phyloP scores from a whole-genome alignment of 805 yeast genomes.

The Starmerella bombicola region DNA sequence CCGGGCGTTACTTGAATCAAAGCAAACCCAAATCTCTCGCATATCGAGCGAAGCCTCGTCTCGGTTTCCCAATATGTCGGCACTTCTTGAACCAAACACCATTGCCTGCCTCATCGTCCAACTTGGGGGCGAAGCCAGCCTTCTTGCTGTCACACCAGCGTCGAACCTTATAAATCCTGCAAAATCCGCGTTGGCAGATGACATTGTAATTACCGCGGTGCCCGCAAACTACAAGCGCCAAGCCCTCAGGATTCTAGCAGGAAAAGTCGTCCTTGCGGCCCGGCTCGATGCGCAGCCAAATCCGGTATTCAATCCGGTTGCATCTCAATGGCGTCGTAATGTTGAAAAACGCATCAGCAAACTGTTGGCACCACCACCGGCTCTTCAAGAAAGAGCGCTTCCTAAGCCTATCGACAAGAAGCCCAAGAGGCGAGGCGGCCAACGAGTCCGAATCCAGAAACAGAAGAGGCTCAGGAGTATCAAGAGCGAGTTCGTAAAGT shows the following conservation, averaged over 20 bases:
- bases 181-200: conserved; percentile 28
- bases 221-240: conserved; percentile 35
- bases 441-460: conserved; percentile 63
- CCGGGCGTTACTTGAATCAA: not conserved
- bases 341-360: conserved; percentile 54
- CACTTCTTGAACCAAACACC: conserved; percentile 56
- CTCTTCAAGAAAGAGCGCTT: conserved; percentile 45
- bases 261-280: conserved; percentile 69
- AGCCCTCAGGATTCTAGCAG: conserved; percentile 67
- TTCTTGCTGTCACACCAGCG: conserved; percentile 58
- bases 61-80: conserved; percentile 69
- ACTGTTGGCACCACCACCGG: conserved; percentile 65
- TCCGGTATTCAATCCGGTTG: conserved; percentile 45
- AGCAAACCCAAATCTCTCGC: not conserved
- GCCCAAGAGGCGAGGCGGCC: conserved; percentile 79
- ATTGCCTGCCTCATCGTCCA: conserved; percentile 62
- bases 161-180: conserved; percentile 59
- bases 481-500: conserved; percentile 69
- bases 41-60: not conserved
- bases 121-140: conserved; percentile 56
- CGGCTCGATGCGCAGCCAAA: conserved; percentile 46
- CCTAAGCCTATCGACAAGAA: conserved; percentile 65
- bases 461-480: conserved; percentile 71
- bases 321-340: conserved; percentile 40
- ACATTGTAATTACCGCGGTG: conserved; percentile 11